phyloP scores from a whole-genome alignment of 2,329 filamentous ascomycete species.

The Fusarium burgessii region DNA sequence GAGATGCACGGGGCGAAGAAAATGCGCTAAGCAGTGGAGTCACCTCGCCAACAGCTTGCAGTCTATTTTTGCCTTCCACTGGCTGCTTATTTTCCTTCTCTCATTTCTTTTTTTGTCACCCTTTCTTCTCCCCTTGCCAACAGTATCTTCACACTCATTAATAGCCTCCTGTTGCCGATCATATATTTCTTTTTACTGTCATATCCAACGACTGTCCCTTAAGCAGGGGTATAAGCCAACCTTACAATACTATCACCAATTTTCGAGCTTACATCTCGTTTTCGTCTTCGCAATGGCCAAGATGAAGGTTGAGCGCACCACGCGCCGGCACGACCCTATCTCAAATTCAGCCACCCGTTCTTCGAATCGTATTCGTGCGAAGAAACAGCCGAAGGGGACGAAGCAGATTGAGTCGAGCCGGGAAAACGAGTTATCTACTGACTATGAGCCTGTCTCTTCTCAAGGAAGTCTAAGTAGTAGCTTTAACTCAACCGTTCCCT shows the following conservation, averaged over 20 bases:
- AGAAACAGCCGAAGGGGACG: background rate
- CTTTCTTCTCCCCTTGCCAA: background rate
- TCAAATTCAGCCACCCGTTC: background rate
- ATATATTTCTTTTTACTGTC: background rate
- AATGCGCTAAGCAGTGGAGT: background rate
- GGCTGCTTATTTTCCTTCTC: constrained; percentile 2
- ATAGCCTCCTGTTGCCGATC: background rate
- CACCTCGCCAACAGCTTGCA: background rate
- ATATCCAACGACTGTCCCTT: constrained; percentile 3
- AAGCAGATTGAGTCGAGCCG: background rate
- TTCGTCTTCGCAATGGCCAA: constrained; percentile 17
- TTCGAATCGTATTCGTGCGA: constrained; percentile 1
- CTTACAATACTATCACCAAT: background rate
- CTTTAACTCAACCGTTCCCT: background rate
- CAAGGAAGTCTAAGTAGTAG: background rate
- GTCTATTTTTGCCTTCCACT: background rate
- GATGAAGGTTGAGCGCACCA: background rate
- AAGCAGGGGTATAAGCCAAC: constrained; percentile 13
- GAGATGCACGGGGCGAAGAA: background rate
- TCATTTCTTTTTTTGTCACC: constrained; percentile 11
- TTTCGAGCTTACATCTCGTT: background rate
- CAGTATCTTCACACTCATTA: constrained; percentile 20
- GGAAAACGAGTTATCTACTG: background rate
- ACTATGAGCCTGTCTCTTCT: background rate
- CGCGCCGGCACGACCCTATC: background rate